A percentile compares a stretch with the other conserved stretches of the same genome.
Evolutionary conservation across 768 basidiomycete genomes (phyloP).

Genomic region (Podaxis sp.): DNA sequence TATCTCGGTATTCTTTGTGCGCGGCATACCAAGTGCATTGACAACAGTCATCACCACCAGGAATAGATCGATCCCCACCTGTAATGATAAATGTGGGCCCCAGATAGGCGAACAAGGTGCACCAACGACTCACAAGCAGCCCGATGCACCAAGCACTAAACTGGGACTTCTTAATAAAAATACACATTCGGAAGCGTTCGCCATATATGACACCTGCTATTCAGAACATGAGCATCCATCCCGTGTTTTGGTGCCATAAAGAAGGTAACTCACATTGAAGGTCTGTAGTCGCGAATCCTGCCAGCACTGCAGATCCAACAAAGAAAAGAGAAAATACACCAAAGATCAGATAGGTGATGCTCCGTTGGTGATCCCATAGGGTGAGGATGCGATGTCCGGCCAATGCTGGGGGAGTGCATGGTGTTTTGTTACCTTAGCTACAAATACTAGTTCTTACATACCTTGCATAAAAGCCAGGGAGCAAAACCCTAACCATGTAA

Average conservation of each 20-base stretch:
- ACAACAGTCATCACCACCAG: background rate
- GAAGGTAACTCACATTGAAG: background rate
- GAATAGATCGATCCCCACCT: slow-evolving; percentile 8
- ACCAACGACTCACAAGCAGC: background rate
- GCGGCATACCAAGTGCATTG: slow-evolving; percentile 7
- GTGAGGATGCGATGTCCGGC: slow-evolving; percentile 6
- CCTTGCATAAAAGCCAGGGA: slow-evolving; percentile 3
- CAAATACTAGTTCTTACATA: background rate
- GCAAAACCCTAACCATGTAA: background rate
- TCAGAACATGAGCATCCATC: background rate
- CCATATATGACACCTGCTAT: background rate
- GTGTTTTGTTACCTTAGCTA: background rate
- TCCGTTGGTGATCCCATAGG: slow-evolving; percentile 5
- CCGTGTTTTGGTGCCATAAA: background rate
- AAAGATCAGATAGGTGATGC: background rate
- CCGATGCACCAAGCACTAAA: background rate
- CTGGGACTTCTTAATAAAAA: background rate
- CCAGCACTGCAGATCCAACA: background rate
- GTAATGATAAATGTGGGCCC: background rate
- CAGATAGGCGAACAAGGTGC: no score
- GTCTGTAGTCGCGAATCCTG: background rate
- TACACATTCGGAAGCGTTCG: background rate
- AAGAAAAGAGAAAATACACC: background rate
- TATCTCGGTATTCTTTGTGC: slow-evolving; percentile 4
- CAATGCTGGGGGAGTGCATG: background rate